Conservation (phyloP, 257 asterid genomes). For the Apocynum venetum region DNA sequence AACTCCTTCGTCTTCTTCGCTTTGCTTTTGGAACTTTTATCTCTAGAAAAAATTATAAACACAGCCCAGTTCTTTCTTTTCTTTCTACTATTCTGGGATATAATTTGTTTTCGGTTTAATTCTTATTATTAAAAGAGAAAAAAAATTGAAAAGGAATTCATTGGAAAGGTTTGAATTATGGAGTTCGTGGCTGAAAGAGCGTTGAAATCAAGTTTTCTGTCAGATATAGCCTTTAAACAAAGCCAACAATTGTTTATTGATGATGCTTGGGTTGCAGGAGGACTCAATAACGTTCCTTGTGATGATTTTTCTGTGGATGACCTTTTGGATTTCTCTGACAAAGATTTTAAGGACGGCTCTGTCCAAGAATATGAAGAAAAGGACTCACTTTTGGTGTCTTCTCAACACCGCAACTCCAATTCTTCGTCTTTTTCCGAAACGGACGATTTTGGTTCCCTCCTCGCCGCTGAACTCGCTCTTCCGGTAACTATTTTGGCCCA, state of each 20-base stretch:
- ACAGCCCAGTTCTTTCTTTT: background rate
- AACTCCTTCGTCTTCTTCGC: slow-evolving; percentile 6
- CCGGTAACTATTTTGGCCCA: slow-evolving; percentile 48
- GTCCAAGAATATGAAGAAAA: slow-evolving; percentile 38
- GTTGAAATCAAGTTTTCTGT: slow-evolving; percentile 75
- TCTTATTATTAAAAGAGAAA: slow-evolving; percentile 9
- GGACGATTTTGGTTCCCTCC: slow-evolving; percentile 54
- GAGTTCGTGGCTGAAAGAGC: slow-evolving; percentile 91
- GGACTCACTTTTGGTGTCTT: slow-evolving; percentile 16
- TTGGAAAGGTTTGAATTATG: slow-evolving; percentile 34
- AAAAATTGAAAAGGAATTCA: background rate
- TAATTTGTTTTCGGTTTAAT: background rate
- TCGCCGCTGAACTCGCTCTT: slow-evolving; percentile 58
- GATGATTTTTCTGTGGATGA: slow-evolving; percentile 97
- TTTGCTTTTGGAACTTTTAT: background rate
- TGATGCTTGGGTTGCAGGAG: slow-evolving; percentile 55
- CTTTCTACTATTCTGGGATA: background rate
- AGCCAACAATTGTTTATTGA: slow-evolving; percentile 23
- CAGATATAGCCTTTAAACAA: slow-evolving; percentile 52
- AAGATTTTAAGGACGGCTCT: slow-evolving; percentile 48
- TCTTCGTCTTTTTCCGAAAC: slow-evolving; percentile 48
- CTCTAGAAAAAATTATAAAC: background rate
- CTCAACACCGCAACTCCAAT: slow-evolving; percentile 36
- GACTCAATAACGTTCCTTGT: slow-evolving; percentile 41
- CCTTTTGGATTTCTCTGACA: slow-evolving; percentile 82